These are phyloP conservation scores for Jaapia argillacea DNA, from an alignment of 768 basidiomycete genomes.

Conservation along the genomic window DNA sequence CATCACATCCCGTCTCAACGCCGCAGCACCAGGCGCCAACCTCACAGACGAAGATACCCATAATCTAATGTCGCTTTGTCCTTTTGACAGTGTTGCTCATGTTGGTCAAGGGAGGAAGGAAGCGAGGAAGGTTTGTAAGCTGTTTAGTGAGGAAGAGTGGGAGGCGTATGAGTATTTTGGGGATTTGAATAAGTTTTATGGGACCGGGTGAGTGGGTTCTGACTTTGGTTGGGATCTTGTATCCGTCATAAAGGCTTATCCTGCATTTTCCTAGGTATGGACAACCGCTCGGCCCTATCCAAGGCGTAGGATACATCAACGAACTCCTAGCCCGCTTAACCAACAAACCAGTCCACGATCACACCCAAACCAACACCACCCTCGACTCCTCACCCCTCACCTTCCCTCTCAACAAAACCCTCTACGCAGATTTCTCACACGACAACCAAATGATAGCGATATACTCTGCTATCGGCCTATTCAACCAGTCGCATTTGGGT, in stretches of 20 bases:
- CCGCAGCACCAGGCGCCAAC: constrained; percentile 50
- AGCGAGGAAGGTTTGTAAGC: constrained; percentile 56
- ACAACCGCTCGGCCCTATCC: constrained; percentile 57
- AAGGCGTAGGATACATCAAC: constrained; percentile 82
- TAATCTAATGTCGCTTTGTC: constrained; percentile 62
- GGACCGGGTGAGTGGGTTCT: constrained; percentile 48
- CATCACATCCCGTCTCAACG: constrained; percentile 51
- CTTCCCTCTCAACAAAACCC: constrained; percentile 56
- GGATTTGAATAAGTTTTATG: constrained; percentile 74
- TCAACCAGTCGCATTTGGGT: constrained; percentile 12
- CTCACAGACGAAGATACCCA: constrained; percentile 44
- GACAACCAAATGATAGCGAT: constrained; percentile 82
- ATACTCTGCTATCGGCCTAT: constrained; percentile 46
- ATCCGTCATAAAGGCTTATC: background rate
- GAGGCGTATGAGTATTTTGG: constrained; percentile 54
- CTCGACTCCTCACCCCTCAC: constrained; percentile 49
- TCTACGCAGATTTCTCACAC: constrained; percentile 80
- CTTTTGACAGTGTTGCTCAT: constrained; percentile 60
- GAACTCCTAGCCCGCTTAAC: constrained; percentile 80
- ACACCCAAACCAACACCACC: constrained; percentile 70
- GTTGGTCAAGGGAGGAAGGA: too few relatives aligned
- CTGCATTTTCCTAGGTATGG: constrained; percentile 52
- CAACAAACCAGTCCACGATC: constrained; percentile 45
- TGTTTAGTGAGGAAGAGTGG: constrained; percentile 61
- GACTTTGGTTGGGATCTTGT: background rate